Evolutionary conservation across 1,284 basidiomycete genomes (phyloP).

Genomic region (Naganishia cerealis): DNA sequence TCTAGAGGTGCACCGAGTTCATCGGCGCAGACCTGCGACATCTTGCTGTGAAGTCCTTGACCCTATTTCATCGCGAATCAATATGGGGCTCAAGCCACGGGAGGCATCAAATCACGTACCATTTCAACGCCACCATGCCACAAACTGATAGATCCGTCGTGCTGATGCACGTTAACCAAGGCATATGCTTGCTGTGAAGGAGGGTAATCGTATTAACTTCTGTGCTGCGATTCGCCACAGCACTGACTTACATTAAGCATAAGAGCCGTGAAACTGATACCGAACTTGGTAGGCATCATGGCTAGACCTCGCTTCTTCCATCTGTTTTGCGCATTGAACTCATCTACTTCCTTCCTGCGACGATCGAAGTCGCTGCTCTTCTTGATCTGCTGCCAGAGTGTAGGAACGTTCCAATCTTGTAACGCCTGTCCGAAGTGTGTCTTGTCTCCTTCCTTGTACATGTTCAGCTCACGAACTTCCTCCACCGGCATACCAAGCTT

Average conservation of each 20-base stretch:
- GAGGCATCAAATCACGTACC: conserved; percentile 14
- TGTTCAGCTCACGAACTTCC: conserved; percentile 45
- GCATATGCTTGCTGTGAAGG: conserved; percentile 43
- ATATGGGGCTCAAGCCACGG: not conserved
- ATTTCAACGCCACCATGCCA: conserved; percentile 50
- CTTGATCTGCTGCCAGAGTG: conserved; percentile 43
- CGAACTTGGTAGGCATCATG: conserved; percentile 51
- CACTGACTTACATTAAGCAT: conserved; percentile 40
- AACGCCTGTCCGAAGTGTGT: conserved; percentile 50
- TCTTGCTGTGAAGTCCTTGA: conserved; percentile 49
- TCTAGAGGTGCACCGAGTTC: conserved; percentile 47
- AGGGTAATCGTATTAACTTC: not conserved
- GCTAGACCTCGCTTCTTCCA: conserved; percentile 50
- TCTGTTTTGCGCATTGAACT: conserved; percentile 47
- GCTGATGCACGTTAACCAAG: conserved; percentile 48
- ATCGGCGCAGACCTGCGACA: conserved; percentile 49
- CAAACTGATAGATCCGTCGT: conserved; percentile 45
- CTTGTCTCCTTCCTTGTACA: conserved; percentile 48
- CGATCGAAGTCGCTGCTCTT: conserved; percentile 41
- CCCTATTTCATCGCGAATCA: conserved; percentile 7
- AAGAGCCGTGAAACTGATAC: conserved; percentile 48
- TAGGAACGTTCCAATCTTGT: conserved; percentile 51
- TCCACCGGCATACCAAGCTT: conserved; percentile 48
- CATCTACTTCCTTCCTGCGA: conserved; percentile 43
- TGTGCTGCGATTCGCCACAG: not conserved